Evolutionary conservation across 805 yeast species (phyloP).

Genomic region (Teunomyces funiuensis): DNA sequence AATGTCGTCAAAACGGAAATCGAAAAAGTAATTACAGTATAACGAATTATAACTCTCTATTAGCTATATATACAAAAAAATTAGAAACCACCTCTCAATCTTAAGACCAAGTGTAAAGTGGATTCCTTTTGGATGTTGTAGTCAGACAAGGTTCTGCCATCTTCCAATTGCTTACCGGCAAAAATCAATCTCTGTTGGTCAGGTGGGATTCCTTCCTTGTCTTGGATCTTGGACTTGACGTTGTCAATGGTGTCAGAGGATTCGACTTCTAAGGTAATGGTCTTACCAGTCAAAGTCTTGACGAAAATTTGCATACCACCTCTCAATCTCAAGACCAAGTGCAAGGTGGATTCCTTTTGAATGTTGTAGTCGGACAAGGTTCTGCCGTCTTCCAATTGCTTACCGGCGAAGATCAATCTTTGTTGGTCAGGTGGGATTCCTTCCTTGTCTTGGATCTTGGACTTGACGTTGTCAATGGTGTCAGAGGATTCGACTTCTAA

Average conservation of each 20-base stretch:
- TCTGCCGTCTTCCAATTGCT: conserved; percentile 43
- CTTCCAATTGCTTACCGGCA: conserved; percentile 97
- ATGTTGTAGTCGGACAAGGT: conserved; percentile 39
- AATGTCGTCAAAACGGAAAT: conserved; percentile 19
- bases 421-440: conserved; percentile 47
- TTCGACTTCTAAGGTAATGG: conserved; percentile 90
- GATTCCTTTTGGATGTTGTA: conserved; percentile 99
- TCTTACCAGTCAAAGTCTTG: conserved; percentile 60
- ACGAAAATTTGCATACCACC: conserved; percentile 58
- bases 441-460: conserved; percentile 43
- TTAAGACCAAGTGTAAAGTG: conserved; percentile 88
- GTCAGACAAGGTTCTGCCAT: conserved; percentile 93
- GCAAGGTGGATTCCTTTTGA: conserved; percentile 43
- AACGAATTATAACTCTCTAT: conserved; percentile 4
- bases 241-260: conserved; percentile 97
- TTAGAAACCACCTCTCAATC: conserved; percentile 90
- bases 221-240: conserved; percentile 83
- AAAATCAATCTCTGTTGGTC: conserved; percentile 96
- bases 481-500: conserved; percentile 97
- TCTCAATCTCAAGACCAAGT: conserved; percentile 35
- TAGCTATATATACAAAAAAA: neutral
- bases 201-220: conserved; percentile 97
- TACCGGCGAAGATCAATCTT: conserved; percentile 46
- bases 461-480: conserved; percentile 86
- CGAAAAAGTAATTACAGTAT: conserved; percentile 3